Percentiles rank a stretch among this genome's conserved stretches.
These are phyloP conservation scores for Bjerkandera adusta DNA, from an alignment of 1,284 basidiomycete species.

Conservation along the genomic window DNA sequence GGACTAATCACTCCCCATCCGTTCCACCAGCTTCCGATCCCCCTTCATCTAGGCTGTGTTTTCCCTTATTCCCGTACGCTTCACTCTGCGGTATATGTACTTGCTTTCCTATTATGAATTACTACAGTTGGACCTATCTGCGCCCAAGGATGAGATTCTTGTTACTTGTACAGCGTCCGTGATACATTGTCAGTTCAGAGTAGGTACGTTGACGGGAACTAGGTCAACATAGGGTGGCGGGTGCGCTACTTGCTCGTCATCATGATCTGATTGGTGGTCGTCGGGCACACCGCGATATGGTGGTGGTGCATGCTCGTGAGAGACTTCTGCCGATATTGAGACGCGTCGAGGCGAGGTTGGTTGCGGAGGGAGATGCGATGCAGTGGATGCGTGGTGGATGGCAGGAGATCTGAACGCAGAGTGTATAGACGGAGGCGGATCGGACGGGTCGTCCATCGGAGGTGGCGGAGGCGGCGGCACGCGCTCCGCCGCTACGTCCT, in stretches of 20 bases:
- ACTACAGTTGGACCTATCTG: slow-evolving; percentile 18
- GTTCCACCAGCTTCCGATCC: slow-evolving; percentile 2
- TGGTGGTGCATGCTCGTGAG: slow-evolving; percentile 39
- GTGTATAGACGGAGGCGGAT: slow-evolving; percentile 80
- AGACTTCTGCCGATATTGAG: slow-evolving; percentile 17
- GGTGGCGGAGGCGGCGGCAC: slow-evolving; percentile 60
- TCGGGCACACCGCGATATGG: slow-evolving; percentile 58
- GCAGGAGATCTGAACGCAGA: slow-evolving; percentile 68
- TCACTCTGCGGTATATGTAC: slow-evolving; percentile 30
- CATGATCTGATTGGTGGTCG: slow-evolving; percentile 29
- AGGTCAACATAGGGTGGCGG: slow-evolving; percentile 45
- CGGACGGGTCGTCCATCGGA: slow-evolving; percentile 82
- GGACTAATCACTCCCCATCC: slow-evolving; percentile 6
- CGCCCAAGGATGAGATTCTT: too few species aligned
- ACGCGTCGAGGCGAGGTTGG: slow-evolving; percentile 6
- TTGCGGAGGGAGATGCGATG: slow-evolving; percentile 33
- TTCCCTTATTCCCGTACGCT: slow-evolving; percentile 22
- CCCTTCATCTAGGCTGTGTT: slow-evolving; percentile 11
- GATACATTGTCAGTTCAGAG: too few species aligned
- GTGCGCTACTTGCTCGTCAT: slow-evolving; percentile 35
- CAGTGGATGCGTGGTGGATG: slow-evolving; percentile 39
- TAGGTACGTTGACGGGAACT: slow-evolving; percentile 26
- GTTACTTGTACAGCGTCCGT: too few species aligned
- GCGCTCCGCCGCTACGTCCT: slow-evolving; percentile 27
- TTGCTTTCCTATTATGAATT: slow-evolving; percentile 28